These are phyloP conservation scores for Leptosphaerulina australis DNA, from an alignment of 2,329 filamentous ascomycete genomes.

Conservation along the genomic window DNA sequence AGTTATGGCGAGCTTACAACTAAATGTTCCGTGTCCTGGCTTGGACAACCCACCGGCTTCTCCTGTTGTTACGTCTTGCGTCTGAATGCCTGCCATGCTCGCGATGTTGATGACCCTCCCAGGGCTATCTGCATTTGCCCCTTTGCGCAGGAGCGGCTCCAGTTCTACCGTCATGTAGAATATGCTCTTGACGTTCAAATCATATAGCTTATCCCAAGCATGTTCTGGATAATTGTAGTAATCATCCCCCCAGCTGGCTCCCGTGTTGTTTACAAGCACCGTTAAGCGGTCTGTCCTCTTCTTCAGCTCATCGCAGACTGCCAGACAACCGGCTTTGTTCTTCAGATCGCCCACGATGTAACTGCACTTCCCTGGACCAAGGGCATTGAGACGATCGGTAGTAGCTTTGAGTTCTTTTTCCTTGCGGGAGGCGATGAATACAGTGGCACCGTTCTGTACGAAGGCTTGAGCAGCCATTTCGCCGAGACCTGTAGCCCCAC, in stretches of 20 bases:
- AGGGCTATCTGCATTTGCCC: constrained; percentile 51
- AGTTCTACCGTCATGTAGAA: constrained; percentile 56
- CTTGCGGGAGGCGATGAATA: constrained; percentile 62
- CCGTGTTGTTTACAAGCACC: constrained; percentile 60
- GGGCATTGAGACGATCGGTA: constrained; percentile 54
- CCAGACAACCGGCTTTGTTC: constrained; percentile 58
- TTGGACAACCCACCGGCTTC: constrained; percentile 59
- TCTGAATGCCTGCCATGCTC: constrained; percentile 54
- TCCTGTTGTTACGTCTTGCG: constrained; percentile 54
- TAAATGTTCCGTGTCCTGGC: constrained; percentile 59
- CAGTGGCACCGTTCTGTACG: constrained; percentile 58
- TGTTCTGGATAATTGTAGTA: constrained; percentile 64
- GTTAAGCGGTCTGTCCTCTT: constrained; percentile 53
- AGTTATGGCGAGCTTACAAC: constrained; percentile 38
- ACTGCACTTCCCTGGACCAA: constrained; percentile 59
- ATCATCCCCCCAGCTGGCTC: constrained; percentile 61
- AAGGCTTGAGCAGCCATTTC: constrained; percentile 63
- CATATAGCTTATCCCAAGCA: constrained; percentile 64
- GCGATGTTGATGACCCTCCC: constrained; percentile 61
- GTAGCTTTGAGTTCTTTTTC: constrained; percentile 57
- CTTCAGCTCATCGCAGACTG: constrained; percentile 55
- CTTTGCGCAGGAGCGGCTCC: constrained; percentile 56
- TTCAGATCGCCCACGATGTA: constrained; percentile 60
- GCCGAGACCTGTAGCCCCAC: constrained; percentile 58
- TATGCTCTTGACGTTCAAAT: constrained; percentile 60